A percentile compares a stretch with the other conserved stretches of the same genome.
Evolutionary conservation across 1,284 basidiomycete genomes (phyloP).

Genomic region (Trichosporon sp.): DNA sequence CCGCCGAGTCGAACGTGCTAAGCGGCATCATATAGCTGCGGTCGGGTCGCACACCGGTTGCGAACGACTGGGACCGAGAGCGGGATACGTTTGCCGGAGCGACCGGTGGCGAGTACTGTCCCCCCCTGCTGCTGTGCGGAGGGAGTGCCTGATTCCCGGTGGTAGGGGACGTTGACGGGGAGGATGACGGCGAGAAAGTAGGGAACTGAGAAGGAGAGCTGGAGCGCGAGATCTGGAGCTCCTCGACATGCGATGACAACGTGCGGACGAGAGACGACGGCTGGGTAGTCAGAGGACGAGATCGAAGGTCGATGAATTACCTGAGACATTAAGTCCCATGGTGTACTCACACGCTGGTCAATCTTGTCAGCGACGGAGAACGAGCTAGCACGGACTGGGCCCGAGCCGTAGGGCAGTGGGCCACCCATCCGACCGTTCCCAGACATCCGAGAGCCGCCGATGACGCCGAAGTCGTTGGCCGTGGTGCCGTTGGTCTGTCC

Average conservation of each 20-base stretch:
- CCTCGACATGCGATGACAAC: slow-evolving; percentile 52
- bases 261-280: slow-evolving; percentile 43
- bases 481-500: slow-evolving; percentile 30
- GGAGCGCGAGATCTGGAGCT: slow-evolving; percentile 44
- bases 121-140: slow-evolving; percentile 12
- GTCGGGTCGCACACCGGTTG: slow-evolving; percentile 48
- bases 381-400: slow-evolving; percentile 49
- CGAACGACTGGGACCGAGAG: slow-evolving; percentile 51
- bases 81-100: slow-evolving; percentile 48
- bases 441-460: slow-evolving; percentile 44
- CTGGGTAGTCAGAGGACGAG: slow-evolving; percentile 25
- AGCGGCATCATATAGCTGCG: slow-evolving; percentile 43
- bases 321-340: neutral
- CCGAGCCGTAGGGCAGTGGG: slow-evolving; percentile 8
- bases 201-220: slow-evolving; percentile 47
- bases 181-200: slow-evolving; percentile 52
- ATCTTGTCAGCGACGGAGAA: slow-evolving; percentile 42
- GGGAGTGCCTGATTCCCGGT: slow-evolving; percentile 23
- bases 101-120: slow-evolving; percentile 48
- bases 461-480: slow-evolving; percentile 45
- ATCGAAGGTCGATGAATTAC: neutral
- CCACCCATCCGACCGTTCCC: slow-evolving; percentile 24
- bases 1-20: slow-evolving; percentile 39
- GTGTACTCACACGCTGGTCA: slow-evolving; percentile 27
- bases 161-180: slow-evolving; percentile 43